phyloP scores from a whole-genome alignment of 257 asterid species.

The Ophiorrhiza pumila region DNA sequence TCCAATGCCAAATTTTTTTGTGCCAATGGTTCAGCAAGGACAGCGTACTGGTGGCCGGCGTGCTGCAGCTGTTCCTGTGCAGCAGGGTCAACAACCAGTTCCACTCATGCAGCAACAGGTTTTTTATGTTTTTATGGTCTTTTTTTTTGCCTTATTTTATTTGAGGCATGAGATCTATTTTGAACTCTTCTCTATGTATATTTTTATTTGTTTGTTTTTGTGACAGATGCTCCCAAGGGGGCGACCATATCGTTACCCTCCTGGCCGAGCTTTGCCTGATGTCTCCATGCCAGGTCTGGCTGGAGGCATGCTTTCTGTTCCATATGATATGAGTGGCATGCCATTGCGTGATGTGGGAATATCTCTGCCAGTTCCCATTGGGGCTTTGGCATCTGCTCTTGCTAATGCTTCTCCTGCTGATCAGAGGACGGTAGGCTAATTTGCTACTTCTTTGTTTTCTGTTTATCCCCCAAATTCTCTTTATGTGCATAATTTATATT shows the following conservation, averaged over 20 bases:
- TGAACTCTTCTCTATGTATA: neutral
- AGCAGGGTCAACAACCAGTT: conserved; percentile 78
- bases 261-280: conserved; percentile 76
- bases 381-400: conserved; percentile 89
- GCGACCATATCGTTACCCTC: conserved; percentile 75
- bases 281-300: conserved; percentile 55
- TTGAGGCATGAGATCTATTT: neutral
- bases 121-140: neutral
- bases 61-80: conserved; percentile 52
- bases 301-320: conserved; percentile 74
- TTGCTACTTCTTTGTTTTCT: neutral
- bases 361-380: conserved; percentile 68
- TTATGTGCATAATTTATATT: neutral
- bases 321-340: conserved; percentile 81
- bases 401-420: conserved; percentile 87
- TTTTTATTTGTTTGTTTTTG: neutral
- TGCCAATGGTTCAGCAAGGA: conserved; percentile 92
- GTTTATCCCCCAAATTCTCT: neutral
- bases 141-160: too few relatives aligned
- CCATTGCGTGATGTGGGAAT: conserved; percentile 72
- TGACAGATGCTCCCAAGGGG: conserved; percentile 84
- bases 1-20: conserved; percentile 79
- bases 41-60: conserved; percentile 94
- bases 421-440: conserved; percentile 73
- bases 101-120: conserved; percentile 91